Conservation (phyloP, 305 asterid species). For the Plantago rigida region DNA sequence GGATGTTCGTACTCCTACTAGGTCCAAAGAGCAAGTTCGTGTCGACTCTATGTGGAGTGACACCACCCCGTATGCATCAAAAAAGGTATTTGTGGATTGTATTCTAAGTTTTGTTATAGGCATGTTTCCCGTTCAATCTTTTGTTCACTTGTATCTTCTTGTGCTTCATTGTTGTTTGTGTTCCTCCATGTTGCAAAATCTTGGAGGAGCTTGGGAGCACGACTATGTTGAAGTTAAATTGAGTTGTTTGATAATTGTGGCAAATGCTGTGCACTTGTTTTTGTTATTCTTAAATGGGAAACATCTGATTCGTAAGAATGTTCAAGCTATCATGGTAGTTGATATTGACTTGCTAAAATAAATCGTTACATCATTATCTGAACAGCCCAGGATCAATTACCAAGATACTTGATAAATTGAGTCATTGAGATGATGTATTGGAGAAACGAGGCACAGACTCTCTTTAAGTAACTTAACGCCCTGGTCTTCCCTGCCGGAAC, state of each 20-base stretch:
- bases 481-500: not conserved
- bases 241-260: conserved; percentile 6
- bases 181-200: no score
- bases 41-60: conserved; percentile 74
- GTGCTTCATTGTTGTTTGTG: no score
- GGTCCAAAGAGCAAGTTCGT: conserved; percentile 31
- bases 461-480: no score
- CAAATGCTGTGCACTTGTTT: not conserved
- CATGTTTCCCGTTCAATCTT: conserved; percentile 13
- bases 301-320: not conserved
- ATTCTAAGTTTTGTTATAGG: conserved; percentile 7
- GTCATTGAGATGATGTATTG: not conserved
- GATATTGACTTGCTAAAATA: not conserved
- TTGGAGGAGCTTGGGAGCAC: conserved; percentile 9
- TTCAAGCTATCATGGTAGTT: not conserved
- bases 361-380: not conserved
- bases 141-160: conserved; percentile 17
- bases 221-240: conserved; percentile 9
- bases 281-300: not conserved
- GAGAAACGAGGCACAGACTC: not conserved
- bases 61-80: conserved; percentile 55
- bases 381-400: not conserved
- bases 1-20: conserved; percentile 32
- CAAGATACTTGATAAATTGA: not conserved
- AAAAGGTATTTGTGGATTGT: conserved; percentile 48